A percentile compares a stretch with the other conserved stretches of the same genome.
Conservation (phyloP, 805 yeast species). For the Sungouiella blattae region DNA sequence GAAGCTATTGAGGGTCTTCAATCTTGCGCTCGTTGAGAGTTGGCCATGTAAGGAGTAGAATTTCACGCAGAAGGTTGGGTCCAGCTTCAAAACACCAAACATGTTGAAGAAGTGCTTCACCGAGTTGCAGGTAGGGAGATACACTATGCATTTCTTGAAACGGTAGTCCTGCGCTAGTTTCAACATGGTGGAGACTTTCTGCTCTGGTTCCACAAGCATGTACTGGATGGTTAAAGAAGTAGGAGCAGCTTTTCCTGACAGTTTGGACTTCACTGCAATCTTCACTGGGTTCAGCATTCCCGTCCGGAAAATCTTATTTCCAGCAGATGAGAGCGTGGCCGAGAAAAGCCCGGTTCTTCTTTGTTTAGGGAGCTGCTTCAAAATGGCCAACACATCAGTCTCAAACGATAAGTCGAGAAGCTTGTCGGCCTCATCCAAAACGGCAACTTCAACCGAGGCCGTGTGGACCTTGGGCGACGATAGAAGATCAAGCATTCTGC, state of each 20-base stretch:
- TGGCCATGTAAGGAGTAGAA: conserved; percentile 88
- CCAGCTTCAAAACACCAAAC: conserved; percentile 35
- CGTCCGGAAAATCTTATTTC: conserved; percentile 71
- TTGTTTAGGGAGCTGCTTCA: conserved; percentile 77
- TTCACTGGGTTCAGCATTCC: conserved; percentile 94
- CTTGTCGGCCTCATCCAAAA: conserved; percentile 92
- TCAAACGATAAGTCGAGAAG: conserved; percentile 75
- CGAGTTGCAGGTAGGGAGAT: conserved; percentile 84
- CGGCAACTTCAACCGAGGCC: conserved; percentile 62
- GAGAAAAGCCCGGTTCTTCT: conserved; percentile 91
- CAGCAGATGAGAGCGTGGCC: conserved; percentile 86
- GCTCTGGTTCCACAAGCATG: conserved; percentile 53
- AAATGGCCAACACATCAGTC: conserved; percentile 62
- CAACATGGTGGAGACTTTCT: conserved; percentile 59
- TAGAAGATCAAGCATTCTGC: conserved; percentile 75
- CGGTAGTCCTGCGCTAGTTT: conserved; percentile 49
- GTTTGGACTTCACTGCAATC: conserved; percentile 64
- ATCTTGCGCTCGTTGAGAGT: conserved; percentile 72
- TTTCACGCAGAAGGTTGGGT: conserved; percentile 25
- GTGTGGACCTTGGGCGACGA: conserved; percentile 57
- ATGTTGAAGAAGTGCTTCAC: conserved; percentile 74
- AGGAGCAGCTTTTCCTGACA: conserved; percentile 48
- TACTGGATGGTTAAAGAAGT: conserved; percentile 60
- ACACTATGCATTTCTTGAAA: conserved; percentile 81
- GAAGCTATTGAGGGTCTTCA: conserved; percentile 66